Evolutionary conservation across 2,329 filamentous ascomycete genomes (phyloP), one percentile per base, ranked within the genome.

Genomic region (Stemphylium beticola): DNA sequence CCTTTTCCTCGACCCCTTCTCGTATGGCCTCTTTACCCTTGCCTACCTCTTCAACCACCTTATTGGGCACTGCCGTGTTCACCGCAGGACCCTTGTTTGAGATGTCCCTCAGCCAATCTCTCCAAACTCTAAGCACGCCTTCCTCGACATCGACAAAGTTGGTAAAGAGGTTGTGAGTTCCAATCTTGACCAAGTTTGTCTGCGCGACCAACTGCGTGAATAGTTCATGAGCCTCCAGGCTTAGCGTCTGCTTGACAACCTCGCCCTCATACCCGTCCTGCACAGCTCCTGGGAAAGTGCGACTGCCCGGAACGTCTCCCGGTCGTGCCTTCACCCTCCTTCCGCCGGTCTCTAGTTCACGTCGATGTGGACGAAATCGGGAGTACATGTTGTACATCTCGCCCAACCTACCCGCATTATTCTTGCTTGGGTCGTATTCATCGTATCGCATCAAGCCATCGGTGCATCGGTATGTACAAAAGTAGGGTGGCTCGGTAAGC

Each of bases 131-230:
- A 34, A 92, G 78, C 4, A 91, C 83, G 1, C 87, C 80, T 51
- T 92, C 87, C 49, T 85, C 83, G 34, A 93, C 78, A 37, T 85
- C 86, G 46, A 88, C 82, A 57, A 86, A 85, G 66, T 82, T 87
- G 48, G 85, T 76, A 60, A 91, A 87, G 0, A 90, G 71, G 18
- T 79, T 81, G 24, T 80, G 81, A 1, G 85, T 82, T 1, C 86
- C 85, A 26, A 86, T 78, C 68, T 87, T 87, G 56, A 91, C 87
- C 33, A 96, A 74, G 66, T 87, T 90, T 7, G 84, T 84, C 20
- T 85, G 79, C 4, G 85, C 83, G 68, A 88, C 89, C 10, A 95
- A 81, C 74, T 95, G 90, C 1, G 87, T 86, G 69, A 93, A 93
- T 15, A 86, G 77, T 74, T 92, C 90, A 57, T 85, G 82, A 1